Evolutionary conservation across 2,329 filamentous ascomycete species (phyloP), one percentile per base, ranked within the genome.

Genomic region (Aaosphaeria arxii): DNA sequence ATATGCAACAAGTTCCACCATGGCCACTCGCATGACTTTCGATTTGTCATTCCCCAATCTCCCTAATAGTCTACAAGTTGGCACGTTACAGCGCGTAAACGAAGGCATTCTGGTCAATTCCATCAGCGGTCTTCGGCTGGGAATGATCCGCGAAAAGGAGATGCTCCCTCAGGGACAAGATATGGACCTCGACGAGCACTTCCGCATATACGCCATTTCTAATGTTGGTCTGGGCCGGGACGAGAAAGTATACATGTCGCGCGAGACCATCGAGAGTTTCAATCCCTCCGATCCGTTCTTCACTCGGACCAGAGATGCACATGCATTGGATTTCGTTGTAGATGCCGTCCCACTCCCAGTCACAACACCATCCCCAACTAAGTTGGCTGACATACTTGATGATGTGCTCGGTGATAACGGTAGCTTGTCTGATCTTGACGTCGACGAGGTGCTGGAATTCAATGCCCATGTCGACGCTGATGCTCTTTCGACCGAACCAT

Each of bases 241-340:
- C 63, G 92, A 97, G 70, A 88, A 86, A 54, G 84, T 96, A 17
- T 88, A 89, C 64, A 81, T 97, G 54, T 80, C 87, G 42, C 83
- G 87, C 28, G 84, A 90, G 49, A 81, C 92, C 1, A 61, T 78
- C 38, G 65, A 72, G 29, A 84, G 90, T 30, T 83, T 87, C 48
- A 86, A 88, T 55, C 81, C 91, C 33, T 82, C 83, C 24, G 92
- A 96, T 69, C 88, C 91, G 11, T 86, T 91, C 48, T 96, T 96
- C 67, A 88, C 85, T 7, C 82, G 89, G 30, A 77, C 91, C 29
- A 83, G 88, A 42, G 89, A 96, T 60, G 71, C 82, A 4, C 78
- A 87, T 47, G 80, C 85, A 53, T 76, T 95, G 44, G 89, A 95
- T 57, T 70, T 96, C 38, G 78, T 91, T 49, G 69, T 94, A 45